These are phyloP conservation scores for Herpotrichia juniperi DNA, from an alignment of 2,329 filamentous ascomycete species.

Conservation along the genomic window DNA sequence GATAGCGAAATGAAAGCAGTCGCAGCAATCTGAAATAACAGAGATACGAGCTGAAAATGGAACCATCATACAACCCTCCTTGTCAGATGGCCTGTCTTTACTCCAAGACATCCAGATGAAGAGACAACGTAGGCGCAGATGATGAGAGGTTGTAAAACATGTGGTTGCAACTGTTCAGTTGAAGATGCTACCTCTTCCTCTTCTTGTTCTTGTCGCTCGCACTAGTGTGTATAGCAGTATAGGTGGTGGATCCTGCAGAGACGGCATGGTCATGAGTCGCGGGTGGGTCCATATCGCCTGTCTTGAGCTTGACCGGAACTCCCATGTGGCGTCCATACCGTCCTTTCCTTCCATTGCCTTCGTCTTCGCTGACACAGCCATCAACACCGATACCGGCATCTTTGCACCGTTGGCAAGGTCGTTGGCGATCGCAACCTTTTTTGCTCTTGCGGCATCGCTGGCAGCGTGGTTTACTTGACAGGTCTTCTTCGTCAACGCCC, in stretches of 20 bases:
- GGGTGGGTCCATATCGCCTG: constrained; percentile 43
- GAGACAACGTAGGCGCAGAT: neutral
- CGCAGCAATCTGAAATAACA: constrained; percentile 12
- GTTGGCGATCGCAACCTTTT: constrained; percentile 96
- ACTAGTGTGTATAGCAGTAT: constrained; percentile 19
- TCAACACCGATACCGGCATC: constrained; percentile 94
- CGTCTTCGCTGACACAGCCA: constrained; percentile 95
- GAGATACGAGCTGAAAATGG: constrained; percentile 13
- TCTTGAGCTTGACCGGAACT: constrained; percentile 66
- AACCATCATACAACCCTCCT: constrained; percentile 5
- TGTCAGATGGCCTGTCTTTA: neutral
- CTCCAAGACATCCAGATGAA: constrained; percentile 7
- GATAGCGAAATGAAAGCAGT: constrained; percentile 6
- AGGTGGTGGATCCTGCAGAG: constrained; percentile 21
- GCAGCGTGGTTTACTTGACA: constrained; percentile 95
- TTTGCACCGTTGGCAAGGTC: constrained; percentile 92
- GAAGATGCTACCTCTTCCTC: constrained; percentile 62
- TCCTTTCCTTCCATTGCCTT: constrained; percentile 95
- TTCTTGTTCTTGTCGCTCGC: constrained; percentile 69
- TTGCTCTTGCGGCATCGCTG: constrained; percentile 99
- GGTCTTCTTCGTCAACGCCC: constrained; percentile 79
- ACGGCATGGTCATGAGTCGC: constrained; percentile 39
- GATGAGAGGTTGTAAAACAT: neutral
- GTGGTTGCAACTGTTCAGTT: neutral
- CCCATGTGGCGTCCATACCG: constrained; percentile 79